Base-by-base conservation (phyloP, 768 basidiomycete species). In the Leucosporidium yakuticum region DNA sequence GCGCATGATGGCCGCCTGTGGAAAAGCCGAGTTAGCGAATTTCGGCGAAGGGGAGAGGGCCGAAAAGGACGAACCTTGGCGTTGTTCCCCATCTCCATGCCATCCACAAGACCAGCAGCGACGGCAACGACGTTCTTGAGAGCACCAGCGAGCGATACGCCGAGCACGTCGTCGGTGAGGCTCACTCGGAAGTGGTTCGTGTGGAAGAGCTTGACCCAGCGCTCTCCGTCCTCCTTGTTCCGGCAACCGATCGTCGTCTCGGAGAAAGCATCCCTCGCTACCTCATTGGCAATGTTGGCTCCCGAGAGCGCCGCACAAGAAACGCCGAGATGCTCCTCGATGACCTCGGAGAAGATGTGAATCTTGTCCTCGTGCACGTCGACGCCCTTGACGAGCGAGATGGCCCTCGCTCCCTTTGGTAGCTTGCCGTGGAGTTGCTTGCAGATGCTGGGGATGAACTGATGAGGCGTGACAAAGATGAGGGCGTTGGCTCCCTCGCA, bases 171-270 rank as follows among this genome's bases (percentile, higher is more conserved):
- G 44, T 79, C 77, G 62, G 80, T 77, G 29, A 81, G 74, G 51
- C 77, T 75, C 1, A 83, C 81, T 29, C 78, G 71, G 77, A 83
- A 83, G 47, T 75, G 77, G 6, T 77, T 73, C 1, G 79, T 77
- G 69, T 80, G 66, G 73, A 83, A 82, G 25, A 83, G 70, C 61
- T 73, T 71, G 72, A 80, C 76, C 81, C 81, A 82, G 60, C 80
- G 71, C 69, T 79, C 64, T 23, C 79, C 81, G 49, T 81, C 80
- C 62, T 78, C 78, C 60, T 77, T 62, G n/a, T 73, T 78, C 64
- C 80, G 71, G 66, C 80, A 81, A 4, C 81, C 82, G 56, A 83
- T 78, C 3, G 82, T 83, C n/a, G 82, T 82, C 76, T 83, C 82
- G 25, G 78, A 79, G 75, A 81, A 82, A 48, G 75, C 69, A 58